These are phyloP conservation scores for Trametes sp. DNA, from an alignment of 1,284 basidiomycete genomes.

Conservation along the genomic window DNA sequence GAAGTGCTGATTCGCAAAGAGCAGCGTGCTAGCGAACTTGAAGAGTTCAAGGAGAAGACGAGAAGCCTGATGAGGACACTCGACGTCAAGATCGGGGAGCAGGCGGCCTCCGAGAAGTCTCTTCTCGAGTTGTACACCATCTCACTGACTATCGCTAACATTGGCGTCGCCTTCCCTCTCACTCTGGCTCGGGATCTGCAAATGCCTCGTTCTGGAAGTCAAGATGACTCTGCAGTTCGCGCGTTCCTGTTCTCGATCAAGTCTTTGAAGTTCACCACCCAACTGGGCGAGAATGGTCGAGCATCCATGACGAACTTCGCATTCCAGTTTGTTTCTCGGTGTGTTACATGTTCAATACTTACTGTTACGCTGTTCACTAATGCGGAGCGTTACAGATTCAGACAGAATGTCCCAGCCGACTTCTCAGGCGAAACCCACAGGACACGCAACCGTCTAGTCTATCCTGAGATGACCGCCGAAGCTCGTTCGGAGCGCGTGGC, in stretches of 20 bases:
- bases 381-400: slow-evolving; percentile 61
- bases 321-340: slow-evolving; percentile 87
- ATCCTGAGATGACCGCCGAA: slow-evolving; percentile 83
- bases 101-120: slow-evolving; percentile 49
- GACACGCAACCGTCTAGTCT: slow-evolving; percentile 79
- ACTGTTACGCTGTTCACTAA: slow-evolving; percentile 1
- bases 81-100: slow-evolving; percentile 61
- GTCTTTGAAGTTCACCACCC: slow-evolving; percentile 74
- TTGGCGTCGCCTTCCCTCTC: slow-evolving; percentile 88
- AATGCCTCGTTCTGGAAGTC: slow-evolving; percentile 47
- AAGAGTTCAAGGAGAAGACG: slow-evolving; percentile 85
- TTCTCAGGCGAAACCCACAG: slow-evolving; percentile 77
- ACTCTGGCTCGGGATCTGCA: slow-evolving; percentile 62
- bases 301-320: slow-evolving; percentile 76
- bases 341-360: slow-evolving; percentile 32
- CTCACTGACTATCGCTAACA: slow-evolving; percentile 67
- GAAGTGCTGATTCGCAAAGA: slow-evolving; percentile 79
- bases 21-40: slow-evolving; percentile 77
- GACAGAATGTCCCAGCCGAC: slow-evolving; percentile 71
- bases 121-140: slow-evolving; percentile 77
- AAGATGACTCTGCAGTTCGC: slow-evolving; percentile 57
- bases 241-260: slow-evolving; percentile 88
- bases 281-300: slow-evolving; percentile 81
- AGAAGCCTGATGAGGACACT: slow-evolving; percentile 76
- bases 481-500: slow-evolving; percentile 64